Conservation (phyloP, 2,329 filamentous ascomycete species). For the Amauroascus verrucosus region DNA sequence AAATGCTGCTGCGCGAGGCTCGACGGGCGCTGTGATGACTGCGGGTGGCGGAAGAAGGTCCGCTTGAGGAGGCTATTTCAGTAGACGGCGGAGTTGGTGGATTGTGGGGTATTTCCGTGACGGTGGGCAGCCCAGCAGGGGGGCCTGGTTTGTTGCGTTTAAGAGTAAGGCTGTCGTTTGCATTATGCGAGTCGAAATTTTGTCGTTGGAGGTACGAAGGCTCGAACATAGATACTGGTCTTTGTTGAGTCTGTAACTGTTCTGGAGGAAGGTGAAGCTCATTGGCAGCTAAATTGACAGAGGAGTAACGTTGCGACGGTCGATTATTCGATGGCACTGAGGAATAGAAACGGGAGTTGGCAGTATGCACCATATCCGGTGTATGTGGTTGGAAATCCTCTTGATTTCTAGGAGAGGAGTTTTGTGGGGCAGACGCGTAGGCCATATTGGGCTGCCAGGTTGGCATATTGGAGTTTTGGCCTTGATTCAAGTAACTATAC, state of each 20-base stretch:
- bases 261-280: neutral
- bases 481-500: neutral
- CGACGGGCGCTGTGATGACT: neutral
- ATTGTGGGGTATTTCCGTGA: neutral
- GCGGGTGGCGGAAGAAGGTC: neutral
- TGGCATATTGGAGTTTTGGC: neutral
- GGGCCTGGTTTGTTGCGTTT: neutral
- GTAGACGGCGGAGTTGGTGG: constrained; percentile 5
- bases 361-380: neutral
- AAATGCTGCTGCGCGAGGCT: constrained; percentile 5
- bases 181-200: neutral
- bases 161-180: neutral
- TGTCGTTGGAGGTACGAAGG: neutral
- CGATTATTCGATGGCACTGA: neutral
- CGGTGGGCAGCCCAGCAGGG: neutral
- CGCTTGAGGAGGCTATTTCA: constrained; percentile 1
- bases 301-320: neutral
- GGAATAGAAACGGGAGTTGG: constrained; percentile 10
- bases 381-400: neutral
- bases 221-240: constrained; percentile 8
- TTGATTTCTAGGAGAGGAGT: neutral
- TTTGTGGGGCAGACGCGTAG: neutral
- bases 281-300: neutral
- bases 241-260: neutral
- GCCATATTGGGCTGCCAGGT: neutral